These are phyloP conservation scores for Apiotrichum sp. DNA, from an alignment of 1,284 basidiomycete species.

Conservation along the genomic window DNA sequence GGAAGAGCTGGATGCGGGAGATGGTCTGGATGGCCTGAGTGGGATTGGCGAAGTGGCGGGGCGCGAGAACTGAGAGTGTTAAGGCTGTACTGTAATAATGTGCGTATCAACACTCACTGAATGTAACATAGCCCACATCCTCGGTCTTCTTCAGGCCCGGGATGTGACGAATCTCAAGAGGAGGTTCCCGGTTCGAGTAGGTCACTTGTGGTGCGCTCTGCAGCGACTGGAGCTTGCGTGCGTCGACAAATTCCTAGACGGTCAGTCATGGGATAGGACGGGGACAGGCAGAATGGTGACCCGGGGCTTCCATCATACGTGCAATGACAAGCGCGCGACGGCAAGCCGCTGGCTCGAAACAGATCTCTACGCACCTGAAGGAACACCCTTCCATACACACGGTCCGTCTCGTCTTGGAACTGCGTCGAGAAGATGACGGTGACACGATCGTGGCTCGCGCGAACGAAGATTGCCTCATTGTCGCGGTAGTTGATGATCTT, in stretches of 20 bases:
- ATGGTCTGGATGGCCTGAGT: slow-evolving; percentile 75
- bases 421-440: slow-evolving; percentile 97
- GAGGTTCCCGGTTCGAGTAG: slow-evolving; percentile 93
- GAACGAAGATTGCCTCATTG: slow-evolving; percentile 94
- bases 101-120: slow-evolving; percentile 51
- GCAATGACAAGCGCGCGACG: no score
- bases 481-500: slow-evolving; percentile 93
- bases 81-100: neutral
- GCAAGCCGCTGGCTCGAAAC: neutral
- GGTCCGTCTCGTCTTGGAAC: slow-evolving; percentile 96
- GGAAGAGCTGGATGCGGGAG: slow-evolving; percentile 93
- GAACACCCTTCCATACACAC: slow-evolving; percentile 95
- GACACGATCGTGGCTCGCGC: slow-evolving; percentile 87
- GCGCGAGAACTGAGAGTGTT: slow-evolving; percentile 68
- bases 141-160: slow-evolving; percentile 75
- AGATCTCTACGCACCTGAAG: slow-evolving; percentile 63
- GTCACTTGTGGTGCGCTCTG: slow-evolving; percentile 97
- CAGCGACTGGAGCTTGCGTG: slow-evolving; percentile 81
- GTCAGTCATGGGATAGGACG: no score
- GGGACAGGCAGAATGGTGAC: no score
- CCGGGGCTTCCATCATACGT: no score
- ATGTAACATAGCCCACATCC: slow-evolving; percentile 96
- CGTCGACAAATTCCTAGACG: slow-evolving; percentile 97
- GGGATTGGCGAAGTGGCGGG: slow-evolving; percentile 81
- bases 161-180: slow-evolving; percentile 86